phyloP scores from a whole-genome alignment of 306 rosid species.

The Cajanus cajan region DNA sequence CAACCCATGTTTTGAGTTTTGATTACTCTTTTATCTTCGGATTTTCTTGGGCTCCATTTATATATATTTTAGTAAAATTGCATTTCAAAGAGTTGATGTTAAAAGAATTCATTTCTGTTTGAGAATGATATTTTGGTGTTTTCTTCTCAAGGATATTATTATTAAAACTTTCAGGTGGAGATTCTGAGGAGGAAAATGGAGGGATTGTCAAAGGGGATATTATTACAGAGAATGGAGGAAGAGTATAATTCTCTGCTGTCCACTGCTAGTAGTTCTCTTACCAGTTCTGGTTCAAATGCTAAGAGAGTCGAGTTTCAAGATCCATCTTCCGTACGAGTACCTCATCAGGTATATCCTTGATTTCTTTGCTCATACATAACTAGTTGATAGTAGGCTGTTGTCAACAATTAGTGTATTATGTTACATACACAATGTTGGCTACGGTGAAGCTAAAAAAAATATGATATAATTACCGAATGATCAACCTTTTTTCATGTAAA shows the following conservation, averaged over 20 bases:
- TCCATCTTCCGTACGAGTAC: slow-evolving; percentile 31
- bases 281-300: slow-evolving; percentile 63
- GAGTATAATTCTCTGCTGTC: slow-evolving; percentile 81
- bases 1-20: background rate
- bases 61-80: background rate
- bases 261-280: slow-evolving; percentile 50
- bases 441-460: background rate
- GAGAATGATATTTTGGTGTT: background rate
- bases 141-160: slow-evolving; percentile 12
- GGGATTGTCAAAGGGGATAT: slow-evolving; percentile 72
- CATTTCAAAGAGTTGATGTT: background rate
- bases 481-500: too few relatives aligned
- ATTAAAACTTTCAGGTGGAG: slow-evolving; percentile 66
- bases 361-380: slow-evolving; percentile 9
- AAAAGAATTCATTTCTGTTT: background rate
- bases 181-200: slow-evolving; percentile 88
- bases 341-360: slow-evolving; percentile 43
- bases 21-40: background rate
- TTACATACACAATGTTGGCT: background rate
- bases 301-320: slow-evolving; percentile 53
- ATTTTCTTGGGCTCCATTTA: background rate
- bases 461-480: too few relatives aligned
- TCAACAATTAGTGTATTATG: background rate
- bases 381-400: background rate
- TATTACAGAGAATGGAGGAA: slow-evolving; percentile 83